Base-by-base conservation (phyloP, 2,329 filamentous ascomycete genomes). In the Diaporthe longicolla region DNA sequence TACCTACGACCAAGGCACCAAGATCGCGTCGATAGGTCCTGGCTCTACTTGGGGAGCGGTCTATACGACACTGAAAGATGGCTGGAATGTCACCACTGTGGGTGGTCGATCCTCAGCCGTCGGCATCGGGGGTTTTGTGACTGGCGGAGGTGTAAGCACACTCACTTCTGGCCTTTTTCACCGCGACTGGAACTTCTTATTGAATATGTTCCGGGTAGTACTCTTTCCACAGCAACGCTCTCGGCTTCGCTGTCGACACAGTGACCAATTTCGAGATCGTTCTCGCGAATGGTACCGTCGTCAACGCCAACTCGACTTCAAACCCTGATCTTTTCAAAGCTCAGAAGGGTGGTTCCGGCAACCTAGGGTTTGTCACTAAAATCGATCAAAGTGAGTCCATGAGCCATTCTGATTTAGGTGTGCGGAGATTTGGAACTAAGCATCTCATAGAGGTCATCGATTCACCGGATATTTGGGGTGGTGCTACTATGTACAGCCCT, bases 161-260 rank as follows among this genome's bases (percentile, higher is more conserved):
- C 26, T 54, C 10, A 35, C 8, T 40, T 19, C 26, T 35, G 11
- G 11, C 11, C 17, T 43, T 17, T 8, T 8, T 11, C 40, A 26
- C 21, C 37, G n/a, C n/a, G 37, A 29, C 15, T 11, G 13, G 6
- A 19, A 21, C 19, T 4, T 7, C 7, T 21, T 63, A 10, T 15
- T 59, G 35, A 71, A 6, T 32, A 9, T 40, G 88, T 87, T 7
- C 83, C 19, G 88, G 26, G 86, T 85, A 1, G 89, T 83, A 79
- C 85, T 88, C 77, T 82, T 84, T 7, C 82, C 83, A 0, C 79
- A 79, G 32, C n/a, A 68, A 68, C 40, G 63, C 63, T 0, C 78
- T 84, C 35, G 88, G 89, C 3, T 86, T 84, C 77, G 84, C 82
- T 6, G 87, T 84, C 71, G 87, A 89, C 77, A 85, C 83, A 21